Evolutionary conservation across 805 yeast species (phyloP).

Genomic region (Hanseniaspora occidentalis): DNA sequence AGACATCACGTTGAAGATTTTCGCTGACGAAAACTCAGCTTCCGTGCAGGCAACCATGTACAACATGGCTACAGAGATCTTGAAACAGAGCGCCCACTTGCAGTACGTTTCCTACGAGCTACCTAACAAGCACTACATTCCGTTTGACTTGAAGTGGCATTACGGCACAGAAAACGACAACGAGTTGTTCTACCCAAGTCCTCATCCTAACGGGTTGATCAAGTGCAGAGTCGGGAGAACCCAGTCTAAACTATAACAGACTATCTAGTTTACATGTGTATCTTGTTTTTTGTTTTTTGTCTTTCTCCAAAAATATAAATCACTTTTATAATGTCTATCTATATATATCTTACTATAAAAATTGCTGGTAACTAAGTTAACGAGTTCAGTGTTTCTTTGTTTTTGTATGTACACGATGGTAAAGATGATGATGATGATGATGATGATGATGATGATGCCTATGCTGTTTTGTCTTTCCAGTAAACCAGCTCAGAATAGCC

Average conservation of each 20-base stretch:
- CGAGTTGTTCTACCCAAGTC: constrained; percentile 77
- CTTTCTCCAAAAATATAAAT: too few relatives aligned
- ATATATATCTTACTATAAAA: too few relatives aligned
- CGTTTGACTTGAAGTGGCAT: constrained; percentile 67
- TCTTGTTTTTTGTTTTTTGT: background rate
- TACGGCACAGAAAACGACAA: constrained; percentile 71
- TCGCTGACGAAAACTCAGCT: constrained; percentile 82
- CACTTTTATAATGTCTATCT: background rate
- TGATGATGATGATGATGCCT: too few relatives aligned
- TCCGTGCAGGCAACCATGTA: constrained; percentile 96
- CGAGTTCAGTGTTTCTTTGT: too few relatives aligned
- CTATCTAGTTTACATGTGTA: background rate
- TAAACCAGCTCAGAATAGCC: constrained; percentile 36
- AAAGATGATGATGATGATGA: too few relatives aligned
- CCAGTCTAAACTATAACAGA: constrained; percentile 40
- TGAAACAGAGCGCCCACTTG: constrained; percentile 43
- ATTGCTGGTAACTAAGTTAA: too few relatives aligned
- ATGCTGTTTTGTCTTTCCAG: background rate
- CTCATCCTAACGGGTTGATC: constrained; percentile 90
- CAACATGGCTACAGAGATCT: constrained; percentile 72
- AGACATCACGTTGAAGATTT: constrained; percentile 55
- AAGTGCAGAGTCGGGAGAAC: constrained; percentile 74
- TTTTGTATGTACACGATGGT: too few relatives aligned
- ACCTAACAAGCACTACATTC: constrained; percentile 88
- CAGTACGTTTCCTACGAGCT: constrained; percentile 58